phyloP scores from a whole-genome alignment of 2,329 filamentous ascomycete genomes.

The Diaporthe sp. region DNA sequence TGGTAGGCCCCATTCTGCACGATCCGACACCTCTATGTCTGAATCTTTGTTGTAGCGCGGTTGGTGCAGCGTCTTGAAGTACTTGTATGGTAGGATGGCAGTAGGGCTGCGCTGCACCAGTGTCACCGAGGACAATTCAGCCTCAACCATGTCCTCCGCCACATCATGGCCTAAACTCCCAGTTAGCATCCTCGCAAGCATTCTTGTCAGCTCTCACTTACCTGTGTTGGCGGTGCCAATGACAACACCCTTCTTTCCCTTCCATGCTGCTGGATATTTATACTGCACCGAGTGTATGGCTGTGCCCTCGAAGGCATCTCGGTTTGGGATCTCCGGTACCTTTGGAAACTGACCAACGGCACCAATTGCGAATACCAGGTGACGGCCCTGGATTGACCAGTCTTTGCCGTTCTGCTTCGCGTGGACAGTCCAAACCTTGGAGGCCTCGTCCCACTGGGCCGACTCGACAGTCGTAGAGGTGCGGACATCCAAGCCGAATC shows the following conservation, averaged over 20 bases:
- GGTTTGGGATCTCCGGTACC: neutral
- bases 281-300: constrained; percentile 5
- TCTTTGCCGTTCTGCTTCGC: neutral
- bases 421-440: neutral
- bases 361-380: neutral
- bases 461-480: neutral
- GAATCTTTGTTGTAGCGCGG: neutral
- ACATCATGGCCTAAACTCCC: neutral
- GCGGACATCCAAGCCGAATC: neutral
- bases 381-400: neutral
- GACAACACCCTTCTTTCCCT: neutral
- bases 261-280: neutral
- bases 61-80: neutral
- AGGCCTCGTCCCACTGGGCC: neutral
- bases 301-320: neutral
- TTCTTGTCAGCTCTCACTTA: neutral
- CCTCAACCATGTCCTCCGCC: neutral
- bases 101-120: constrained; percentile 4
- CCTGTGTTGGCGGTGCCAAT: constrained; percentile 6
- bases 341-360: neutral
- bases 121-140: neutral
- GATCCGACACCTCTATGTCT: neutral
- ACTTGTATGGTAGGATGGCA: neutral
- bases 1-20: neutral
- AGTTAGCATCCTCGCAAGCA: neutral